Percentiles rank a stretch among this genome's conserved stretches.
Evolutionary conservation across 805 yeast genomes (phyloP).

Genomic region (Candida palmyrensis): DNA sequence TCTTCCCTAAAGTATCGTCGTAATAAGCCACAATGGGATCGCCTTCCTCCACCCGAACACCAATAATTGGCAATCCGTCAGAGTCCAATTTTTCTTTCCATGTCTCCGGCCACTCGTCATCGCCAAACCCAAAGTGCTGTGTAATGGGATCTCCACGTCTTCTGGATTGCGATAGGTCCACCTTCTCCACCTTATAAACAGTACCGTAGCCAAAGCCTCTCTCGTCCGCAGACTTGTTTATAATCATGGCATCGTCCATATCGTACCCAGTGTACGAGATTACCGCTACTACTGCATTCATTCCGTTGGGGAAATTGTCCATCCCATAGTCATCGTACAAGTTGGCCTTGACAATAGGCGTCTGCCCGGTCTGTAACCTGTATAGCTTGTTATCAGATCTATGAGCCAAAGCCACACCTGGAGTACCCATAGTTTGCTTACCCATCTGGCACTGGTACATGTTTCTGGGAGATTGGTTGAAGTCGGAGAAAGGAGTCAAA

Average conservation of each 20-base stretch:
- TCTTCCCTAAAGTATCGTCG: slow-evolving; percentile 87
- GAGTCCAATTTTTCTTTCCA: slow-evolving; percentile 87
- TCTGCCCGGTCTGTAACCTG: slow-evolving; percentile 90
- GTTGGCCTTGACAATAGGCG: slow-evolving; percentile 93
- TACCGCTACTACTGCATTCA: slow-evolving; percentile 97
- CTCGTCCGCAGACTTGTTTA: slow-evolving; percentile 95
- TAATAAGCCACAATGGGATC: slow-evolving; percentile 92
- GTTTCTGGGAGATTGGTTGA: slow-evolving; percentile 98
- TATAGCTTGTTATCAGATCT: slow-evolving; percentile 94
- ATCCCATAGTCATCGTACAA: slow-evolving; percentile 94
- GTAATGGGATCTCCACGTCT: slow-evolving; percentile 92
- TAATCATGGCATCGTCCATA: slow-evolving; percentile 99
- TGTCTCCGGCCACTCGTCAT: slow-evolving; percentile 84
- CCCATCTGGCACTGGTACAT: slow-evolving; percentile 99
- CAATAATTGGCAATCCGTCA: slow-evolving; percentile 91
- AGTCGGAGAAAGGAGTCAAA: slow-evolving; percentile 96
- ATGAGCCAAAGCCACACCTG: slow-evolving; percentile 90
- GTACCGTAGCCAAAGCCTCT: slow-evolving; percentile 98
- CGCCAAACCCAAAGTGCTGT: slow-evolving; percentile 91
- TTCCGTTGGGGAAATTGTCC: slow-evolving; percentile 98
- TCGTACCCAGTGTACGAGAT: slow-evolving; percentile 98
- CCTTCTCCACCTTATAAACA: slow-evolving; percentile 89
- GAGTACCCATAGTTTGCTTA: slow-evolving; percentile 99
- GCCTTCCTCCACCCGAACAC: slow-evolving; percentile 85
- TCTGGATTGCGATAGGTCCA: slow-evolving; percentile 73